These are phyloP conservation scores for Ceratobasidium sp. DNA, from an alignment of 1,284 basidiomycete species.

Conservation along the genomic window DNA sequence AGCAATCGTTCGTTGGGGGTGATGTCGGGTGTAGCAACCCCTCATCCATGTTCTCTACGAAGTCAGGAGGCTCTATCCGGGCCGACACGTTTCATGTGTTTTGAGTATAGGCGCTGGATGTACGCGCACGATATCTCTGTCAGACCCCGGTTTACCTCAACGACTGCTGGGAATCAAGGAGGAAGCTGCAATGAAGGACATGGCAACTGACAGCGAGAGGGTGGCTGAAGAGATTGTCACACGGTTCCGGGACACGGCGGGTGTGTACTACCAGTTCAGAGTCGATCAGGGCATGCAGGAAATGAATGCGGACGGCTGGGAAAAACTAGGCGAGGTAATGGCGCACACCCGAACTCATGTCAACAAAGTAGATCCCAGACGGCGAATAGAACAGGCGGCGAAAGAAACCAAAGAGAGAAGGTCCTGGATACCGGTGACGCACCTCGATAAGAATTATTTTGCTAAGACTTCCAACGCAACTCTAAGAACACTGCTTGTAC, in stretches of 20 bases:
- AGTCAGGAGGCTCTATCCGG: background rate
- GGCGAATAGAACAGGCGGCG: background rate
- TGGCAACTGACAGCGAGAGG: slow-evolving; percentile 11
- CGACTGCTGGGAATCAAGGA: background rate
- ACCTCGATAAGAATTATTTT: background rate
- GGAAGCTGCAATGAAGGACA: background rate
- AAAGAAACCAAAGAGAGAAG: background rate
- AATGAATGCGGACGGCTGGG: background rate
- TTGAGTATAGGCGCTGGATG: slow-evolving; percentile 13
- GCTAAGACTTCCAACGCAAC: too few species aligned
- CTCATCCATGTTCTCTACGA: background rate
- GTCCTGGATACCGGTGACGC: background rate
- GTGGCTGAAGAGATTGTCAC: background rate
- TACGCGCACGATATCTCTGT: background rate
- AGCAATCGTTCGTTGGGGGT: background rate
- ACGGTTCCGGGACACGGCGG: background rate
- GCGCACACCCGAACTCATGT: slow-evolving; percentile 4
- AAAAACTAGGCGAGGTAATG: background rate
- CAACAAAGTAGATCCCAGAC: background rate
- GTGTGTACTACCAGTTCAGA: slow-evolving; percentile 8
- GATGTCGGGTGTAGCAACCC: background rate
- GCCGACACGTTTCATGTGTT: background rate
- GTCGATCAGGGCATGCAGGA: slow-evolving; percentile 25
- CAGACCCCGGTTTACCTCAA: background rate
- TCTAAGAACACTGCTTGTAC: too few species aligned